These are phyloP conservation scores for Sporisorium exsertum DNA, from an alignment of 1,284 basidiomycete genomes.

Conservation along the genomic window DNA sequence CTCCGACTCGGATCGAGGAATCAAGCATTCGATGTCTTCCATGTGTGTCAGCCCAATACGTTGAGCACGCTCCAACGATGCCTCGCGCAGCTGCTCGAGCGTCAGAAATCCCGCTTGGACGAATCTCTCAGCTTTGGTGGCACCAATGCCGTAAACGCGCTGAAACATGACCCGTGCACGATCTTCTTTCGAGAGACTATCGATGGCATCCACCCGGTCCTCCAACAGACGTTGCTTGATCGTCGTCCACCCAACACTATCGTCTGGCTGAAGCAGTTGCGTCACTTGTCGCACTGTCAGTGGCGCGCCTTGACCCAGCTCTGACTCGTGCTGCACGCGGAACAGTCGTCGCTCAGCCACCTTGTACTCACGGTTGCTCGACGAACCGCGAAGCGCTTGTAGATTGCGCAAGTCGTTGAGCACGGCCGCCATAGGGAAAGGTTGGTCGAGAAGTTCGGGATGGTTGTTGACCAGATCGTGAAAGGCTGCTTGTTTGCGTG, in stretches of 20 bases:
- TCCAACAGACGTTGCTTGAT: constrained; percentile 28
- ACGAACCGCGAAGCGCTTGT: constrained; percentile 20
- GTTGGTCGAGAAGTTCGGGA: constrained; percentile 25
- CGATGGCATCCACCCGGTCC: constrained; percentile 25
- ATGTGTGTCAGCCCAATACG: constrained; percentile 32
- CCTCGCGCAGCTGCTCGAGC: constrained; percentile 31
- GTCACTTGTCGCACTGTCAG: constrained; percentile 30
- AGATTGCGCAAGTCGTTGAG: constrained; percentile 42
- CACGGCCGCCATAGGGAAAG: constrained; percentile 37
- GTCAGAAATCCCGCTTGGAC: constrained; percentile 37
- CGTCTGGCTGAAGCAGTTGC: constrained; percentile 27
- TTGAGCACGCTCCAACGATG: constrained; percentile 31
- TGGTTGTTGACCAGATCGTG: constrained; percentile 32
- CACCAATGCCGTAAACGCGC: constrained; percentile 31
- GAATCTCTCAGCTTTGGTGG: constrained; percentile 28
- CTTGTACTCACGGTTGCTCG: constrained; percentile 27
- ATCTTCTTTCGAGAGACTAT: constrained; percentile 19
- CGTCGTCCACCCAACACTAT: constrained; percentile 34
- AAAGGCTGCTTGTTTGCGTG: constrained; percentile 25
- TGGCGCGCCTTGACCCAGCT: constrained; percentile 12
- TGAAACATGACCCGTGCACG: constrained; percentile 29
- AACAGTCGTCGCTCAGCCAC: constrained; percentile 38
- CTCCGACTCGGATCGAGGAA: constrained; percentile 30
- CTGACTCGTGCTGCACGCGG: constrained; percentile 40
- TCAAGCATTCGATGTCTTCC: constrained; percentile 38